Evolutionary conservation across 768 basidiomycete species (phyloP).

Genomic region (Tricholoma sp.): DNA sequence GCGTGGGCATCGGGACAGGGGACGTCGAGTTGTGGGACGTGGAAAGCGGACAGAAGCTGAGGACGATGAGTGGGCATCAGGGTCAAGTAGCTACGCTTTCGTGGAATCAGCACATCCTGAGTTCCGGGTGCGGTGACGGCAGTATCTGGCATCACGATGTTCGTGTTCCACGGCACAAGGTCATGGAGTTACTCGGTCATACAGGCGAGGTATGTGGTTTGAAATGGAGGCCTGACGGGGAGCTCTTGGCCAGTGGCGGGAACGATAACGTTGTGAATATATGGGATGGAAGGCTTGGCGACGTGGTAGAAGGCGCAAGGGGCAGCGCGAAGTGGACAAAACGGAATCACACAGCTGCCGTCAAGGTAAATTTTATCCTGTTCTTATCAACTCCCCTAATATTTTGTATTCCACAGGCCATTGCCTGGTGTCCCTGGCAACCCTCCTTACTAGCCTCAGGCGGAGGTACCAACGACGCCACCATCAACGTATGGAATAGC

Average conservation of each 20-base stretch:
- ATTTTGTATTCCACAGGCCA: conserved; percentile 47
- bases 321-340: conserved; percentile 86
- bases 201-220: conserved; percentile 91
- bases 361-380: conserved; percentile 45
- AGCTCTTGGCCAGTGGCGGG: conserved; percentile 89
- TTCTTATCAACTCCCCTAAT: background rate
- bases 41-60: conserved; percentile 67
- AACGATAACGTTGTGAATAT: conserved; percentile 98
- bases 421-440: conserved; percentile 99
- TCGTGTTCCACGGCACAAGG: conserved; percentile 79
- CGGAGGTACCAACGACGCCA: conserved; percentile 92
- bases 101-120: conserved; percentile 86
- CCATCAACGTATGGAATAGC: conserved; percentile 86
- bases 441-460: conserved; percentile 86
- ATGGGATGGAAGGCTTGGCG: conserved; percentile 84
- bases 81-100: conserved; percentile 79
- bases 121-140: conserved; percentile 88
- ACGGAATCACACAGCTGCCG: conserved; percentile 85
- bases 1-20: conserved; percentile 74
- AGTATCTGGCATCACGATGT: conserved; percentile 98
- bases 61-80: conserved; percentile 89
- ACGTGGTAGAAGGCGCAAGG: conserved; percentile 44
- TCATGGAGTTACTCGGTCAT: conserved; percentile 87
- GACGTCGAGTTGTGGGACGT: conserved; percentile 96
- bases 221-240: conserved; percentile 84